Conservation (phyloP, 2,329 filamentous ascomycete species). For the Cordyceps cicadae region DNA sequence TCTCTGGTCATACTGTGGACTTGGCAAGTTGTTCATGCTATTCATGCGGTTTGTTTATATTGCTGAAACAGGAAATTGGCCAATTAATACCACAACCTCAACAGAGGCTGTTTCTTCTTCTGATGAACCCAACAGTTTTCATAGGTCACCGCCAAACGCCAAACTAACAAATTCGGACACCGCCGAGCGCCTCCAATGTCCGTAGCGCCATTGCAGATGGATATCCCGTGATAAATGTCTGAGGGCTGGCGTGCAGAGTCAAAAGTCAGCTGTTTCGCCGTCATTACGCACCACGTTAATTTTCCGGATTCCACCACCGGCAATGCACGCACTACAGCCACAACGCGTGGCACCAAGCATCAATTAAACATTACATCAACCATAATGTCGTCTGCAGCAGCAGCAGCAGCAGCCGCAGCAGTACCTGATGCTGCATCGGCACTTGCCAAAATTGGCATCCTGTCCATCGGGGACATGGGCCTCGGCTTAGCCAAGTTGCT, state of each 20-base stretch:
- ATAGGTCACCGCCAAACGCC: not conserved
- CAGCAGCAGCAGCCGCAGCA: not conserved
- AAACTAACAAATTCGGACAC: not conserved
- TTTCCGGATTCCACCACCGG: not conserved
- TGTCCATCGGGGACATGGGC: conserved; percentile 50
- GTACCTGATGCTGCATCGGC: not conserved
- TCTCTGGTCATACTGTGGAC: not conserved
- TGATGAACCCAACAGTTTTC: not conserved
- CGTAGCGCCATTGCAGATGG: not conserved
- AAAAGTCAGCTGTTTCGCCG: not conserved
- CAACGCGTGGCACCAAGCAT: not conserved
- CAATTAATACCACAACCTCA: too few relatives aligned
- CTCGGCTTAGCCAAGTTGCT: conserved; percentile 42
- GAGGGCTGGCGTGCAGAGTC: not conserved
- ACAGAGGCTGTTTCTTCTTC: too few relatives aligned
- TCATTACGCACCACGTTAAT: not conserved
- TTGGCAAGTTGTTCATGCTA: not conserved
- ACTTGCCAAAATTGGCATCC: conserved; percentile 34
- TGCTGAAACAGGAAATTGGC: too few relatives aligned
- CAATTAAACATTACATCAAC: not conserved
- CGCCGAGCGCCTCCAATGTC: not conserved
- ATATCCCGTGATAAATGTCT: not conserved
- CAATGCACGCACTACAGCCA: not conserved
- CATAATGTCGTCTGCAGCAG: conserved; percentile 1
- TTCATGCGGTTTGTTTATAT: not conserved